Base-by-base conservation (phyloP, 139 green algal species). In the Tetradesmus lagerheimii region DNA sequence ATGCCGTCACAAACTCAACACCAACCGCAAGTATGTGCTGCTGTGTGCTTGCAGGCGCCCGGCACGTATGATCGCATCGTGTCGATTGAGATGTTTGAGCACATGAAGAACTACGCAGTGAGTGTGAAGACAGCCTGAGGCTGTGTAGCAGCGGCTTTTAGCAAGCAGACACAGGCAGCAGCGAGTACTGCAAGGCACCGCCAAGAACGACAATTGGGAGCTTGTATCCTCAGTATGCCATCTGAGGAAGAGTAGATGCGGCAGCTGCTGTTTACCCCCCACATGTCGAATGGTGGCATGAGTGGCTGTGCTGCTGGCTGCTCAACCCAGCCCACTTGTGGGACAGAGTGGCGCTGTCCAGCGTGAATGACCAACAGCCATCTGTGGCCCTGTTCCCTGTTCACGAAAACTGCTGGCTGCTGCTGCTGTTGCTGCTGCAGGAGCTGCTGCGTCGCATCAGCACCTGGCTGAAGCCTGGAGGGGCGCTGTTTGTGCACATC, bases 51-150 rank as follows among this genome's bases (percentile, higher is more conserved):
- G n/a, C 62, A 93, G 83, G 76, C 91, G 1, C 91, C 92, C 5
- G 78, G 66, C n/a, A 76, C 47, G 15, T 99, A 96, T 91, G 96
- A 99, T 91, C 92, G 98, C 5, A 93, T 99, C 15, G 91, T 99
- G 39, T 98, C 95, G 6, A 96, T 99, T n/a, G 98, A 99, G 93
- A 99, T 99, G 96, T 99, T 99, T 92, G 98, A 99, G 94, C 96
- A 98, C 95, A 98, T 98, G 96, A 97, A 97, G 91, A 95, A 95
- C 89, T 95, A 95, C 79, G 57, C 57, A 71, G 57, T 71, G 57
- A 71, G 57, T 35, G 93, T 81, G 23, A 18, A 67, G 57, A 20
- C 57, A 67, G 57, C 1, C 57, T 67, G 57, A 11, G 1, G 57
- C 57, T 11, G 11, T 53, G 6, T 53, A 11, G 45, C 45, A 53